Conservation (phyloP, 441 rosid species). For the Dalechampia spathulata region DNA sequence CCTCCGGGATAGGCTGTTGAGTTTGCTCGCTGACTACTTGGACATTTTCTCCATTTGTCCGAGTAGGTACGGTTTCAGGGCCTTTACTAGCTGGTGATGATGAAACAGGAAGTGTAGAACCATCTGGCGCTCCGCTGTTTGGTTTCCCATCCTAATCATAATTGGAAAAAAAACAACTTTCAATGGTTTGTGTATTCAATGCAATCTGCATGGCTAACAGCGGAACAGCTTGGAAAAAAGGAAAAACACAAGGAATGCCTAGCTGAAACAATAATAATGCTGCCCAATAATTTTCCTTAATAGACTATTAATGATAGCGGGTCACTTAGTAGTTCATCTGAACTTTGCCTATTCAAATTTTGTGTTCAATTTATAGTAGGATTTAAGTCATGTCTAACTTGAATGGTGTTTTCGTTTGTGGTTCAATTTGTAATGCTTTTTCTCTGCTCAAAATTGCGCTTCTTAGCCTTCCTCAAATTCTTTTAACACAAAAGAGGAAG, state of each 20-base stretch:
- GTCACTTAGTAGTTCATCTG: no score
- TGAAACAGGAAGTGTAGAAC: conserved; percentile 27
- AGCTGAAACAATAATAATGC: not conserved
- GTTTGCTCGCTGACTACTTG: conserved; percentile 25
- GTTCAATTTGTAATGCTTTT: no score
- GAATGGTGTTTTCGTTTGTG: no score
- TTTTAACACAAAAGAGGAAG: no score
- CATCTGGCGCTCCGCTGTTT: conserved; percentile 23
- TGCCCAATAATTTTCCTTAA: not conserved
- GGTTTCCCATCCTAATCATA: conserved; percentile 37
- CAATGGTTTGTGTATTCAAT: conserved; percentile 11
- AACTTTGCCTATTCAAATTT: no score
- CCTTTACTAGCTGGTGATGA: conserved; percentile 23
- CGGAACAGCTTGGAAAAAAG: not conserved
- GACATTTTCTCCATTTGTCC: conserved; percentile 27
- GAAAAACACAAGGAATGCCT: no score
- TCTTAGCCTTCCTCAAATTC: no score
- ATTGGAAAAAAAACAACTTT: conserved; percentile 13
- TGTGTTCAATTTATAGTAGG: no score
- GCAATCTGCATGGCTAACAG: not conserved
- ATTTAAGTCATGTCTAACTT: no score
- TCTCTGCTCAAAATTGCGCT: no score
- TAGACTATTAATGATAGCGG: no score
- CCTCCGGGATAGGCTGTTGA: conserved; percentile 38
- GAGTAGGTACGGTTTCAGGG: conserved; percentile 27